Base-by-base conservation (phyloP, 2,329 filamentous ascomycete species). In the Penicillium palitans region DNA sequence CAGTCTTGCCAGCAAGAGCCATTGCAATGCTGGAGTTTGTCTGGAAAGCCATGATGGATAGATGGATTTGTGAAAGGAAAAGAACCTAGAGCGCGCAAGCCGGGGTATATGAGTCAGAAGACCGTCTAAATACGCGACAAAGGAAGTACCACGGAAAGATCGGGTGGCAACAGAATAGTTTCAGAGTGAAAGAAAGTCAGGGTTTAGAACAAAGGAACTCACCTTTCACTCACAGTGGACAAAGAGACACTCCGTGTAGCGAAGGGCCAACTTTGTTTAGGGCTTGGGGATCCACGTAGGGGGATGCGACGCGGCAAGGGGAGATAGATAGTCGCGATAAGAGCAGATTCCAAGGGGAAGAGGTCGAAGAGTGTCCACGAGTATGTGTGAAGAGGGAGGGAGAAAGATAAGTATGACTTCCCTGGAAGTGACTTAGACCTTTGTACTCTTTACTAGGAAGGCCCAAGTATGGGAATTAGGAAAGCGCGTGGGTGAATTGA, bases 1-100 rank as follows among this genome's bases (percentile, higher is more conserved):
- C 77, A 61, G 78, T 80, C 73, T 79, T 80, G 71, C 76, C 76
- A 73, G 79, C 78, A 69, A 80, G 74, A 66, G 78, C 79, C 74
- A 80, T 77, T 59, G 76, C 78, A 66, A 80, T 78, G 73, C 75
- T 79, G 67, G 79, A 81, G 55, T 68, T 70, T 54, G 66, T 73
- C 58, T 73, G 72, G 65, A 73, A 67, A 75, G 78, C 76, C 79
- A 81, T 81, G 69, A 69, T 78, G 65, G 64, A 62, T 40, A 55
- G 52, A 21, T 40, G 51, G 48, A 57, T 39, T 46, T 55, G 56
- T 62, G 52, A 46, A 54, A 57, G 51, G 49, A 37, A 40, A 49
- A 46, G 49, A 46, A 48, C 39, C 49, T 46, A 53, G 17, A 46
- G 42, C 44, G 58, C 60, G 52, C 57, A 55, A 55, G 6, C 35